A percentile compares a stretch with the other conserved stretches of the same genome.
phyloP scores from a whole-genome alignment of 345 rosid species.

The Eutrema yunnanense region DNA sequence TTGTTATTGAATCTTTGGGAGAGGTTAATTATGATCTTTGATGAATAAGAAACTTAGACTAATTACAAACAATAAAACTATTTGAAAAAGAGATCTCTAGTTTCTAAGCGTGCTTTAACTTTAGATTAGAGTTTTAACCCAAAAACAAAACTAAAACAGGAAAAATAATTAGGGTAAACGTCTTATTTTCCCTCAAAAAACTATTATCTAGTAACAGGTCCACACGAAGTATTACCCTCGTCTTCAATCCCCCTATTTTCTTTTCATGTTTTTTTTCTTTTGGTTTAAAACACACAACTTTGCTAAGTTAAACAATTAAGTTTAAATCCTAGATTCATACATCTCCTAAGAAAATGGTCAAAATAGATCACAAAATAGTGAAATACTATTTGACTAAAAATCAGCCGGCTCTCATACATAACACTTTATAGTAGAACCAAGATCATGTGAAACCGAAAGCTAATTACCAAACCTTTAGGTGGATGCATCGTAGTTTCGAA shows the following conservation, averaged over 20 bases:
- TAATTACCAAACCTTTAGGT: constrained; percentile 13
- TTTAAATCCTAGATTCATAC: not conserved
- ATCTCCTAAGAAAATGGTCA: not conserved
- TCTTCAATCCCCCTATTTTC: too few species aligned
- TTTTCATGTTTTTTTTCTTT: not conserved
- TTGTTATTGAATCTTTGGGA: not conserved
- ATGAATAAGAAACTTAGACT: not conserved
- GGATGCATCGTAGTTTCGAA: not conserved
- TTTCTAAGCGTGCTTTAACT: not conserved
- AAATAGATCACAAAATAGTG: not conserved
- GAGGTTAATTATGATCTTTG: not conserved
- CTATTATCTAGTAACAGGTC: too few species aligned
- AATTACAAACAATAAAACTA: not conserved
- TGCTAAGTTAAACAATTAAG: not conserved
- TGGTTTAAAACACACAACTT: not conserved
- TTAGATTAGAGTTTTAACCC: not conserved
- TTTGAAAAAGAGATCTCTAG: not conserved
- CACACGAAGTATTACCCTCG: too few species aligned
- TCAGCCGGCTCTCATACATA: not conserved
- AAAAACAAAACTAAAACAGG: not conserved
- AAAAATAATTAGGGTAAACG: not conserved
- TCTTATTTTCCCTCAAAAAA: too few species aligned
- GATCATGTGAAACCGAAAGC: constrained; percentile 9
- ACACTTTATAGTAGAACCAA: not conserved
- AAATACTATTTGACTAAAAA: not conserved